Evolutionary conservation across 306 rosid genomes (phyloP), one percentile per base, ranked within the genome.

Genomic region (Oemleria cerasiformis): DNA sequence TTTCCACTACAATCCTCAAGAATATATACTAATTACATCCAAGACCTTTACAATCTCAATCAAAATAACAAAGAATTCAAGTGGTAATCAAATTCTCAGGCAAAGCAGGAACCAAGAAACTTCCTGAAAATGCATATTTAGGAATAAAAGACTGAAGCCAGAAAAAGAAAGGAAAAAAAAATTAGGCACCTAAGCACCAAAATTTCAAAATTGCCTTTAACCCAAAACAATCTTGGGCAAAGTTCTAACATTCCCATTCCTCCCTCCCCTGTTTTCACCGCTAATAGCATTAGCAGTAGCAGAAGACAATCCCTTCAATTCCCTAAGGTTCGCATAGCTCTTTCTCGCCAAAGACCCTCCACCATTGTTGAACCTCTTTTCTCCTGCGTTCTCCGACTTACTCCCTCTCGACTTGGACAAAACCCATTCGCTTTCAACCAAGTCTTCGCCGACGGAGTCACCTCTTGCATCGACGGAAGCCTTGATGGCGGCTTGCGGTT

Each of bases 271-370:
- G 68, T 19, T 77, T 63, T 90, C 98, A 10, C 93, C 84, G 56
- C 70, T 87, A 77, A 93, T 88, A 68, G 92, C 87, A 23, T 71
- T 86, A 0, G 84, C 80, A 7, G 98, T 84, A 9, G 79, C 85
- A 0, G 83, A 81, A 23, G 97, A 81, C 74, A 91, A 73, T 8
- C 86, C 88, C 75, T 82, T 89, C 41, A 91, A 68, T 54, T 91
- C 97, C 74, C 88, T 87, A 55, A 91, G 59, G 68, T 81, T 84
- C 1, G 92, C 96, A 67, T 88, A 89, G 71, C 96, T 95, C 84
- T 91, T 95, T 77, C 99, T 91, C 13, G 85, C 85, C 86, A 74
- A 78, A 54, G 86, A 48, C 36, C 87, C 59, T 11, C 87, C 73
- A 0, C 59, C 71, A 39, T 66, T 76, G 70, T 16, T 58, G 45